Evolutionary conservation across 106 monocot species (phyloP).

Genomic region (Dendrobium officinale): DNA sequence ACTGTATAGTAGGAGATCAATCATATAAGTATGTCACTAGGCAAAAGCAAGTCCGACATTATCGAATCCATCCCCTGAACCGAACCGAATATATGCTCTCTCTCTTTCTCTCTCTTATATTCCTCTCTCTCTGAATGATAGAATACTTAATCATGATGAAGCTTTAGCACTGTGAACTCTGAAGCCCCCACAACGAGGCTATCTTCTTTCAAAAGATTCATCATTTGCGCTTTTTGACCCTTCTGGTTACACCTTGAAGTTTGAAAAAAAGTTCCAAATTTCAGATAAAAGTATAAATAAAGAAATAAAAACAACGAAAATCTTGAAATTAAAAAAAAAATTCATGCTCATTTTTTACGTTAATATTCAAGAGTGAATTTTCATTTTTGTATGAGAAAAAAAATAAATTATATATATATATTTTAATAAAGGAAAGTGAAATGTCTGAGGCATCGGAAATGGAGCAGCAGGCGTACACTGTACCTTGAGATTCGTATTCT

Average conservation of each 20-base stretch:
- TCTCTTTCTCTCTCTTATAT: not conserved
- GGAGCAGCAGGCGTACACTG: not conserved
- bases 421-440: not conserved
- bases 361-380: no score
- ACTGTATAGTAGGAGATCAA: not conserved
- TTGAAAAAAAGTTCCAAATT: not conserved
- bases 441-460: not conserved
- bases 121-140: not conserved
- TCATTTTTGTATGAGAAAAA: not conserved
- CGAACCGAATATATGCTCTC: conserved; percentile 9
- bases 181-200: conserved; percentile 1
- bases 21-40: not conserved
- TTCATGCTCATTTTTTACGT: no score
- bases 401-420: not conserved
- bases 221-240: conserved; percentile 3
- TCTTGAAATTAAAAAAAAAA: no score
- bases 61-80: not conserved
- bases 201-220: conserved; percentile 5
- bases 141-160: conserved; percentile 4
- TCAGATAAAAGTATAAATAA: no score
- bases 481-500: not conserved
- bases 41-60: not conserved
- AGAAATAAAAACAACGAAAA: no score
- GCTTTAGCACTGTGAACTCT: not conserved
- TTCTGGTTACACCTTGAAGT: not conserved